Base-by-base conservation (phyloP, 768 basidiomycete species). In the Naematelia encephala region DNA sequence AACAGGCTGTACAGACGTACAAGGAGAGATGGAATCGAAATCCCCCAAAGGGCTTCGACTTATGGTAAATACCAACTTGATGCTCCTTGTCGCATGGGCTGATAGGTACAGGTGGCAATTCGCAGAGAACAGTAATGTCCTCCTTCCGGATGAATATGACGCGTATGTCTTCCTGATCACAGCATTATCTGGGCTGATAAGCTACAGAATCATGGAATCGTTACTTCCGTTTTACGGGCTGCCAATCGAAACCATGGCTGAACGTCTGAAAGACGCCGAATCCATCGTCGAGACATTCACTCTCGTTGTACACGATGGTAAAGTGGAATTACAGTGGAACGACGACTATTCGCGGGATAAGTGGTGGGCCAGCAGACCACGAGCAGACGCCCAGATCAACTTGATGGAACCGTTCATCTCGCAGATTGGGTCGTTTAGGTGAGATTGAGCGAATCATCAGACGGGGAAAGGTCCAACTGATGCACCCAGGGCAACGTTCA, bases 11-110 rank as follows among this genome's bases (percentile, higher is more conserved):
- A 0, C 76, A 77, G 8, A 91, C 94, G 75, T 99, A 99, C 78
- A 84, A 80, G 64, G 79, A 82, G 56, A 82, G 92, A 58, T 92
- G 94, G 76, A 80, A 80, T 10, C 83, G 88, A 34, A 78, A 84
- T 30, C 96, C 96, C 3, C 94, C 96, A 0, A 84, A 82, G 44
- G 94, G 92, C 0, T 99, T 98, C 63, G 93, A 91, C 71, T 79
- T 82, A 26, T 97, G 94, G 94, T 92, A 51, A 60, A 76, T 64
- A n/a, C n/a, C n/a, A n/a, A n/a, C n/a, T 14, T 21, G 13, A 5
- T 53, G 5, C 45, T 27, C 30, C 39, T 21, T 16, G 10, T 22
- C 48, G 1, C 30, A 13, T 44, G 51, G n/a, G 50, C 30, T 42
- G 5, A 4, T 11, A 50, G 22, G 3, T 50, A 0, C 39, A 72